Evolutionary conservation across 2,329 filamentous ascomycete species (phyloP), one percentile per base, ranked within the genome.

Genomic region (Periconia sp.): DNA sequence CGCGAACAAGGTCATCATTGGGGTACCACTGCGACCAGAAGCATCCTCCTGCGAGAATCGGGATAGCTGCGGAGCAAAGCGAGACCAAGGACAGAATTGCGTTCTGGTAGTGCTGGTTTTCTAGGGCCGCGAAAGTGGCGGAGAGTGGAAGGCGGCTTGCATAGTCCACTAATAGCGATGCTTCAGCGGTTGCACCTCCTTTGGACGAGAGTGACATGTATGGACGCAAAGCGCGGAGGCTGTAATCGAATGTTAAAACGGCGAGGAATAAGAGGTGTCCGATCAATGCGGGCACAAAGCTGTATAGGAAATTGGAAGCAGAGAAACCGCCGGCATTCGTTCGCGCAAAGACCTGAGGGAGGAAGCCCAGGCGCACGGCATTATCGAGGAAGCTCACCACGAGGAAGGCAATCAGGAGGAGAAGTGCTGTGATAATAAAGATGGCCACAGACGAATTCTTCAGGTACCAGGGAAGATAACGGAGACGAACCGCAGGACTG

Each of bases 251-350:
- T 31, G 83, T 81, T 56, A 89, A 83, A 70, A 90, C 86, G 47
- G 82, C 71, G 44, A 91, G 80, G 69, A 87, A 89, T 46, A 90
- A 75, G 15, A 89, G 60, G 64, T 86, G 83, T 5, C 86, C 90
- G 27, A 92, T 68, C 0, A 89, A 62, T 2, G 87, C 84, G 0
- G 90, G 89, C 19, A 92, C 52, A 72, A 92, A 91, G 56, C 84
- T 85, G 77, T 92, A 97, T 47, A 96, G 76, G 75, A 97, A 97
- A 73, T 96, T 91, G 47, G 91, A 90, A 0, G 90, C 80, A 1
- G 91, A 95, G 73, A 95, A 97, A 17, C 88, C 90, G 23, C 66
- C 62, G 0, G 74, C 65, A 3, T 82, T 77, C 1, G 90, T 85
- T 2, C 79, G 77, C 0, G 87, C 85, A 10, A 80, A 76, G 1